Conservation (phyloP, 495 filamentous ascomycete species). For the Cryomyces antarcticus region DNA sequence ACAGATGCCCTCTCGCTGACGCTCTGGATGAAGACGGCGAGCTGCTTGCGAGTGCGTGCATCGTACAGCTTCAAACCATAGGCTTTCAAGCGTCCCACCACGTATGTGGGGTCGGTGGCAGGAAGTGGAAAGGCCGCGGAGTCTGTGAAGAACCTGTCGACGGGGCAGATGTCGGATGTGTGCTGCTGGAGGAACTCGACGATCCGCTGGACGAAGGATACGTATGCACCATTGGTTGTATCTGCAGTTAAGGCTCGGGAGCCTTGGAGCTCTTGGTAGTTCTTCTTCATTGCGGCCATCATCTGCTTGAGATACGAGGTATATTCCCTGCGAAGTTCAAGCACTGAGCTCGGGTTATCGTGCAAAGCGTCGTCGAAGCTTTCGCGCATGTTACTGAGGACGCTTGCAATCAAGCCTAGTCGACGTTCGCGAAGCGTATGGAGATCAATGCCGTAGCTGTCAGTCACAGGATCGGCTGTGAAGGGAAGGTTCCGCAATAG, state of each 20-base stretch:
- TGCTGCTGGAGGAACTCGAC: constrained; percentile 46
- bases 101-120: constrained; percentile 42
- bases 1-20: constrained; percentile 41
- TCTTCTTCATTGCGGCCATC: constrained; percentile 48
- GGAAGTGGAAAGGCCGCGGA: constrained; percentile 44
- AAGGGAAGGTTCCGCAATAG: constrained; percentile 46
- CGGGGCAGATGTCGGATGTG: constrained; percentile 35
- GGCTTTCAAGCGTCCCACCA: constrained; percentile 42
- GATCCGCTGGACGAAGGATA: constrained; percentile 44
- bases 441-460: constrained; percentile 28
- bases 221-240: constrained; percentile 34
- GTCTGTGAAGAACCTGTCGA: constrained; percentile 51
- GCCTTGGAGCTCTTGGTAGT: constrained; percentile 38
- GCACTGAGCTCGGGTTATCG: constrained; percentile 12
- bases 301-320: constrained; percentile 30
- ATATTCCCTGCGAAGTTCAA: constrained; percentile 29
- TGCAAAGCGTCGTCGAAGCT: constrained; percentile 23
- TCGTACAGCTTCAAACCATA: constrained; percentile 39
- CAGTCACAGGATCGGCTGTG: constrained; percentile 18
- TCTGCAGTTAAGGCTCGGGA: no score
- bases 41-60: constrained; percentile 30
- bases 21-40: constrained; percentile 42
- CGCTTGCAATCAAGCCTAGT: constrained; percentile 35
- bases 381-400: constrained; percentile 46
- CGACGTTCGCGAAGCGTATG: constrained; percentile 36